Evolutionary conservation across 352 stramenopile species (phyloP), one percentile per base, ranked within the genome.

Genomic region (Pythium plurisporium): DNA sequence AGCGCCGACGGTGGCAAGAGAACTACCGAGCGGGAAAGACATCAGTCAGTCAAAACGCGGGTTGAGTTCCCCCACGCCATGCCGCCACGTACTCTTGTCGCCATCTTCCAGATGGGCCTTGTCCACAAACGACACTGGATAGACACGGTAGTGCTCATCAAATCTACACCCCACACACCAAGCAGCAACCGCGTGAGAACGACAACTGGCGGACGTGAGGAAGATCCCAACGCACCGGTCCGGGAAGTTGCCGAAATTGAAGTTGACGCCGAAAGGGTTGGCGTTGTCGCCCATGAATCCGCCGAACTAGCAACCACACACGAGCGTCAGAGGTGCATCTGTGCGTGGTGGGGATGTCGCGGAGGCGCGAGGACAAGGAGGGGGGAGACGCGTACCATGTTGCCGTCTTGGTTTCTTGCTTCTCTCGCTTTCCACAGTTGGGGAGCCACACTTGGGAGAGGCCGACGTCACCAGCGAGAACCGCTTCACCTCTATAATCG

Each of bases 1-100:
- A 99, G 94, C 17, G 97, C 96, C n/a, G 96, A 99, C 30, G 94
- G 92, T 2, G 97, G 97, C 40, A 99, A 67, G 25, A 99, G 68
- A 64, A 99, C 85, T 94, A 25, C 30, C 47, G 17, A n/a, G 14
- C 57, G 10, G 47, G 46, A 26, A 50, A 17, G 41, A 14, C 14
- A 25, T 36, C 14, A n/a, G 19, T 25, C n/a, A n/a, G n/a, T n/a
- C n/a, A n/a, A n/a, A n/a, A 46, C 14, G 36, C 42, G 53, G 5
- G 12, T 30, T 29, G 25, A 33, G 14, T 17, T 12, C 23, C 26
- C 41, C 6, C 17, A 31, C 22, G 10, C 12, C 6, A 17, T 41
- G 7, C 5, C 12, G 6, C n/a, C n/a, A 84, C 77, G 44, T 53
- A 94, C 85, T 91, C 72, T 94, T 94, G 62, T 94, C 85, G 59